Evolutionary conservation across 2,329 filamentous ascomycete genomes (phyloP).

Genomic region (Knoxdaviesia proteae): DNA sequence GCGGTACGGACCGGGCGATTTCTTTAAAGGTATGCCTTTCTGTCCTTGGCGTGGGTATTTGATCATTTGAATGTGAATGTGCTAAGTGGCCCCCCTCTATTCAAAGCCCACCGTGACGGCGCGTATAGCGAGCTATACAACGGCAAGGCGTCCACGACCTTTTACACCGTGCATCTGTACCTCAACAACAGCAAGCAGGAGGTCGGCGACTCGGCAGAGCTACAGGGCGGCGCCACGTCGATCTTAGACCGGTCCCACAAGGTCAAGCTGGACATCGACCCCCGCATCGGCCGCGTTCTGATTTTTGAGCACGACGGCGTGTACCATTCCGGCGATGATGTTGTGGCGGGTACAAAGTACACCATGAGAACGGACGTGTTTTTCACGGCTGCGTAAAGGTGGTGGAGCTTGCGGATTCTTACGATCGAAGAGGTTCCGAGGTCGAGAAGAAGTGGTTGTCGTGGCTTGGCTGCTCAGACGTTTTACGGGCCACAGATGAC

Average conservation of each 20-base stretch:
- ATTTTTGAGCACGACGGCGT: constrained; percentile 35
- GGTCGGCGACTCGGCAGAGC: constrained; percentile 8
- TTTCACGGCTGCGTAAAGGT: constrained; percentile 9
- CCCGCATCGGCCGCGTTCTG: constrained; percentile 34
- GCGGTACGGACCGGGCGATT: constrained; percentile 50
- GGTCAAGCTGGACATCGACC: constrained; percentile 28
- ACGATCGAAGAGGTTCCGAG: constrained; percentile 1
- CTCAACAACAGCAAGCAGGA: constrained; percentile 12
- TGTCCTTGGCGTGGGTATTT: background rate
- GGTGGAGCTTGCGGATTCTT: background rate
- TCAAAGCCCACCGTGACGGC: constrained; percentile 44
- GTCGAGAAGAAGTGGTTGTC: too few relatives aligned
- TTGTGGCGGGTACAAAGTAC: constrained; percentile 30
- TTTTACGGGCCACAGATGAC: background rate
- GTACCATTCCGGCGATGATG: constrained; percentile 31
- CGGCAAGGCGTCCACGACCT: background rate
- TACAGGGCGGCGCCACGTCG: constrained; percentile 32
- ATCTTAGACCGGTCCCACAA: constrained; percentile 25
- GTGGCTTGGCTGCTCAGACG: too few relatives aligned
- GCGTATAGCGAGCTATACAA: constrained; percentile 18
- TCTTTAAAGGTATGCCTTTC: constrained; percentile 34
- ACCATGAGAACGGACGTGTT: constrained; percentile 34
- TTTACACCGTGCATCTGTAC: constrained; percentile 5
- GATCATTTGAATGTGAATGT: constrained; percentile 4
- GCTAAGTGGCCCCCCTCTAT: background rate